A percentile compares a stretch with the other conserved stretches of the same genome.
Evolutionary conservation across 495 filamentous ascomycete species (phyloP).

Genomic region (Corynascus novoguineensis): DNA sequence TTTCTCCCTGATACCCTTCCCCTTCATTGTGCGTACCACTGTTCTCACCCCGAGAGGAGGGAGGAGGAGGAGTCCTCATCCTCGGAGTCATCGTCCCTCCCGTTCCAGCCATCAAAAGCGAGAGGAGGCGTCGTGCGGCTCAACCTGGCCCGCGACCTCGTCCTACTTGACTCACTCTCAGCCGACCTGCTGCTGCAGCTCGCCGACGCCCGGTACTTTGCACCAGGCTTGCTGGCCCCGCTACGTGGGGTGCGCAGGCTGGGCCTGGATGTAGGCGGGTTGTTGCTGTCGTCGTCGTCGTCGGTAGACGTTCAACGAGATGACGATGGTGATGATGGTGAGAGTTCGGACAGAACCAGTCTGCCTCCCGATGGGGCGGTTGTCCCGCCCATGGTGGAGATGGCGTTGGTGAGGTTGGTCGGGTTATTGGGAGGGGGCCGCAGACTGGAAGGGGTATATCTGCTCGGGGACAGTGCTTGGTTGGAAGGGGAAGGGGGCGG

Average conservation of each 20-base stretch:
- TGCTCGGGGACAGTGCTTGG: not conserved
- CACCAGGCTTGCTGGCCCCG: not conserved
- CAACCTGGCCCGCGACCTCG: not conserved
- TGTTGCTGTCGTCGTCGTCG: too few species aligned
- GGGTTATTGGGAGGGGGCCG: not conserved
- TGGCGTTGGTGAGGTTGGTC: not conserved
- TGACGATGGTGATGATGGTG: too few species aligned
- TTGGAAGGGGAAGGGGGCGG: not conserved
- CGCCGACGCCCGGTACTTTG: not conserved
- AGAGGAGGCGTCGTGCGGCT: slow-evolving; percentile 4
- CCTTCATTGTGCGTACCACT: too few species aligned
- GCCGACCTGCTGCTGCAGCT: not conserved
- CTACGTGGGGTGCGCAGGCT: not conserved
- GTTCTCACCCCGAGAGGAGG: too few species aligned
- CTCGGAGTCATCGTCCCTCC: too few species aligned
- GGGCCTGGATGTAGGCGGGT: slow-evolving; percentile 10
- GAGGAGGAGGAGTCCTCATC: too few species aligned
- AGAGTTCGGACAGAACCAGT: too few species aligned
- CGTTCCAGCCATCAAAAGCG: too few species aligned
- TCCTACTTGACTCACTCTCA: not conserved
- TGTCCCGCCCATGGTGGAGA: not conserved
- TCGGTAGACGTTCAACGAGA: too few species aligned
- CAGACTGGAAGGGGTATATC: not conserved
- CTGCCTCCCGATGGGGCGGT: too few species aligned
- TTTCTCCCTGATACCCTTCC: slow-evolving; percentile 3